A percentile compares a stretch with the other conserved stretches of the same genome.
Conservation (phyloP, 1,139 yeast genomes). For the Suhomyces maxii region DNA sequence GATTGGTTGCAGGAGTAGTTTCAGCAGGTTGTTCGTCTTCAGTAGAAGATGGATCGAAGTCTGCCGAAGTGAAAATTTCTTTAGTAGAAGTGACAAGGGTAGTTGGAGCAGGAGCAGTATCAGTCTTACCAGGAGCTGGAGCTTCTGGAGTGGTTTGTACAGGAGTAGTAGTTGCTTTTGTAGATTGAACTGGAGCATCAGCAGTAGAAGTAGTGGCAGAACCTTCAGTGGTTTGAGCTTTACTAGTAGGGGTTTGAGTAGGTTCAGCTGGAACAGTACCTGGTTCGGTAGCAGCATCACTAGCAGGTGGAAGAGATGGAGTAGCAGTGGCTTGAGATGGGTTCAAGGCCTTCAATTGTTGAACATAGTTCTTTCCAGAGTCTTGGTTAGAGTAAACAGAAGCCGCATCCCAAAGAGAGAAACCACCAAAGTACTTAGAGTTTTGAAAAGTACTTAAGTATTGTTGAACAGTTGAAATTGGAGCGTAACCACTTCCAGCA, state of each 20-base stretch:
- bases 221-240: neutral
- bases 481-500: constrained; percentile 63
- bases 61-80: constrained; percentile 1
- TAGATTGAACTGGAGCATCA: constrained; percentile 2
- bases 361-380: constrained; percentile 14
- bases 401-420: constrained; percentile 84
- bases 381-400: constrained; percentile 33
- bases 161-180: constrained; percentile 2
- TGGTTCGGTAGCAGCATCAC: constrained; percentile 3
- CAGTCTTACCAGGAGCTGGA: neutral
- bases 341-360: constrained; percentile 17
- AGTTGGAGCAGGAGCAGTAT: constrained; percentile 3
- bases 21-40: neutral
- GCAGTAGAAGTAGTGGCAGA: constrained; percentile 6
- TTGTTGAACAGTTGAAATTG: constrained; percentile 19
- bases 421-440: constrained; percentile 68
- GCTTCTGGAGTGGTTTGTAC: constrained; percentile 2
- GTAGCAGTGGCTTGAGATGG: neutral
- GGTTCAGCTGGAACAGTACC: constrained; percentile 4
- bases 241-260: constrained; percentile 1
- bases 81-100: constrained; percentile 2
- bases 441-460: constrained; percentile 32
- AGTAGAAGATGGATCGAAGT: neutral
- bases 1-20: constrained; percentile 1
- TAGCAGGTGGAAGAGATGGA: constrained; percentile 6